phyloP scores from a whole-genome alignment of 176 grass and related monocot species.

The Ensete ventricosum region DNA sequence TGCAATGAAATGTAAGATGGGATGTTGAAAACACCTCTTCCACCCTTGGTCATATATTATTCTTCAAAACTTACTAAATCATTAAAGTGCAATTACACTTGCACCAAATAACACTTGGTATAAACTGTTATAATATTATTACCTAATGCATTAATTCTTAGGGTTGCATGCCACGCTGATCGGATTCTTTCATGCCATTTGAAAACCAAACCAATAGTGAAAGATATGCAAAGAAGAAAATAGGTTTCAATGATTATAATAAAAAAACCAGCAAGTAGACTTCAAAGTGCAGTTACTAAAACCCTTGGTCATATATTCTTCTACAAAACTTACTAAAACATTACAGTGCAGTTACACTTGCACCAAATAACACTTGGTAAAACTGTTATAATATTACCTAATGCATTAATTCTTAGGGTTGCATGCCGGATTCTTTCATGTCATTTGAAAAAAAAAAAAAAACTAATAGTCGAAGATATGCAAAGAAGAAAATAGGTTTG shows the following conservation, averaged over 20 bases:
- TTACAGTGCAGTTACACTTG: background rate
- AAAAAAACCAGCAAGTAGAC: no score
- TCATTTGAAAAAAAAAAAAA: slow-evolving; percentile 91
- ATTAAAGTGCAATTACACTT: background rate
- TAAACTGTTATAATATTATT: slow-evolving; percentile 24
- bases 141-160: slow-evolving; percentile 83
- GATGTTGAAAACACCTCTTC: background rate
- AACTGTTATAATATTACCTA: slow-evolving; percentile 40
- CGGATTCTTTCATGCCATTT: slow-evolving; percentile 97
- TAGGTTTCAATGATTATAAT: background rate
- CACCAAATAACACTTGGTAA: background rate
- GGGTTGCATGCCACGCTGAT: slow-evolving; percentile 37
- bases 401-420: slow-evolving; percentile 73
- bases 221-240: background rate
- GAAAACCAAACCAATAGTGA: slow-evolving; percentile 63
- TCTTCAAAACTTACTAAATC: background rate
- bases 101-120: background rate
- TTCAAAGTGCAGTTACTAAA: no score
- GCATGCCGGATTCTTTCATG: slow-evolving; percentile 91
- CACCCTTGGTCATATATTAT: background rate
- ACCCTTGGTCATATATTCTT: background rate
- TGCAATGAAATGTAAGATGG: no score
- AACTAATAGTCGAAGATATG: slow-evolving; percentile 31
- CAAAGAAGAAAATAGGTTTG: slow-evolving; percentile 6
- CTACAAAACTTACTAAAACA: background rate